These are phyloP conservation scores for Cucurbita pepo DNA, from an alignment of 306 rosid species.

Conservation along the genomic window DNA sequence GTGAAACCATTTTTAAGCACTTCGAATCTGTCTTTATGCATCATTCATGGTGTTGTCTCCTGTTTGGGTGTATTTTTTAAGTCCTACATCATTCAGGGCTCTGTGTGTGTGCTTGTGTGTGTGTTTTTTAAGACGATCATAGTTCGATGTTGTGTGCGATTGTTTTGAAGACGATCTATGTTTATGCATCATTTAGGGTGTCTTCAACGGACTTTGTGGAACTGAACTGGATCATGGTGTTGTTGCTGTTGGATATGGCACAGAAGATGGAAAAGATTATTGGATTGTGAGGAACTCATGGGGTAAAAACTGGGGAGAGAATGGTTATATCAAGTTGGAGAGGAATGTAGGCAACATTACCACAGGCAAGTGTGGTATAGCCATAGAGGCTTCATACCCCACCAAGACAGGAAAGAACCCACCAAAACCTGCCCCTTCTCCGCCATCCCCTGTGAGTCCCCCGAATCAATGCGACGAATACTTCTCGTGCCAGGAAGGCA, in stretches of 20 bases:
- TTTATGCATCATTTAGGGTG: constrained; percentile 31
- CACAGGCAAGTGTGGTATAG: constrained; percentile 75
- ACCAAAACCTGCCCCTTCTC: constrained; percentile 62
- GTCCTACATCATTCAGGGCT: constrained; percentile 18
- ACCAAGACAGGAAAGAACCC: constrained; percentile 61
- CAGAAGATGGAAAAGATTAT: constrained; percentile 43
- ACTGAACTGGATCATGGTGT: constrained; percentile 81
- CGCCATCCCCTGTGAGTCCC: constrained; percentile 44
- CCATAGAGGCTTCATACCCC: constrained; percentile 72
- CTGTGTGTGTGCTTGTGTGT: no score
- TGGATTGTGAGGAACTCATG: constrained; percentile 90
- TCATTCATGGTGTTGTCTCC: constrained; percentile 31
- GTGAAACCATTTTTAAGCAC: neutral
- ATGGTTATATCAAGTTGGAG: constrained; percentile 60
- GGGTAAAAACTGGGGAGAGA: constrained; percentile 76
- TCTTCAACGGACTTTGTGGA: constrained; percentile 72
- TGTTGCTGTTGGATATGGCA: constrained; percentile 60
- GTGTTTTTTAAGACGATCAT: neutral
- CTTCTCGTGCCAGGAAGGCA: constrained; percentile 46
- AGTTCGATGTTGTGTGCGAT: neutral
- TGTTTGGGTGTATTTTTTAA: no score
- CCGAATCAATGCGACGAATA: constrained; percentile 44
- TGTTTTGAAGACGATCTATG: neutral
- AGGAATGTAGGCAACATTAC: constrained; percentile 20
- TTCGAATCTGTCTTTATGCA: neutral